phyloP scores from a whole-genome alignment of 148 eudicot genomes.

The Euryodendron excelsum region DNA sequence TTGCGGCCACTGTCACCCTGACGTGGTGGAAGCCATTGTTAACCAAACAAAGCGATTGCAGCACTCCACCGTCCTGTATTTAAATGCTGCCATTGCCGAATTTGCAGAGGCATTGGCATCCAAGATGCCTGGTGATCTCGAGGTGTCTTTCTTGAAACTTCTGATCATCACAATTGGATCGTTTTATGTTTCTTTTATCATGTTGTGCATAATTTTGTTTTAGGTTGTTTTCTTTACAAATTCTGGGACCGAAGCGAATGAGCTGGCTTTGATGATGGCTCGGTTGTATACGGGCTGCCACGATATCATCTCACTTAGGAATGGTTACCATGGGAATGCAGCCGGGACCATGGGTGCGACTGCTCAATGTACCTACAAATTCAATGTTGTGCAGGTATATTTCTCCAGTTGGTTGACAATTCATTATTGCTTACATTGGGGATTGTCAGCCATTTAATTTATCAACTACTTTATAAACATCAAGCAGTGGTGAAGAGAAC shows the following conservation, averaged over 20 bases:
- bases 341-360: slow-evolving; percentile 94
- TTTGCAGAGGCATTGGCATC: slow-evolving; percentile 91
- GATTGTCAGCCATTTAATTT: background rate
- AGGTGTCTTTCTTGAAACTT: slow-evolving; percentile 40
- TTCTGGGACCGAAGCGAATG: slow-evolving; percentile 95
- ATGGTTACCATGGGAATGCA: slow-evolving; percentile 93
- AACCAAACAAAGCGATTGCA: slow-evolving; percentile 64
- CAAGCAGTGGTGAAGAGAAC: background rate
- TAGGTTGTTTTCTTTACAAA: slow-evolving; percentile 94
- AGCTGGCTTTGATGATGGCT: slow-evolving; percentile 89
- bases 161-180: too few species aligned
- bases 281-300: slow-evolving; percentile 80
- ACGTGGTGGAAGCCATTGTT: slow-evolving; percentile 67
- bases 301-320: slow-evolving; percentile 76
- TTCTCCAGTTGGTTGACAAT: background rate
- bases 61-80: slow-evolving; percentile 83
- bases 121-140: slow-evolving; percentile 87
- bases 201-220: slow-evolving; percentile 5
- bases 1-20: slow-evolving; percentile 94
- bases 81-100: slow-evolving; percentile 72
- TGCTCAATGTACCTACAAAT: slow-evolving; percentile 74
- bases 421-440: background rate
- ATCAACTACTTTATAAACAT: background rate
- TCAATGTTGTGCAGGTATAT: slow-evolving; percentile 87
- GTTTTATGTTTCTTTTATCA: slow-evolving; percentile 7